Percentiles rank a stretch among this genome's conserved stretches.
These are phyloP conservation scores for Brassica cretica DNA, from an alignment of 345 rosid genomes.

Conservation along the genomic window DNA sequence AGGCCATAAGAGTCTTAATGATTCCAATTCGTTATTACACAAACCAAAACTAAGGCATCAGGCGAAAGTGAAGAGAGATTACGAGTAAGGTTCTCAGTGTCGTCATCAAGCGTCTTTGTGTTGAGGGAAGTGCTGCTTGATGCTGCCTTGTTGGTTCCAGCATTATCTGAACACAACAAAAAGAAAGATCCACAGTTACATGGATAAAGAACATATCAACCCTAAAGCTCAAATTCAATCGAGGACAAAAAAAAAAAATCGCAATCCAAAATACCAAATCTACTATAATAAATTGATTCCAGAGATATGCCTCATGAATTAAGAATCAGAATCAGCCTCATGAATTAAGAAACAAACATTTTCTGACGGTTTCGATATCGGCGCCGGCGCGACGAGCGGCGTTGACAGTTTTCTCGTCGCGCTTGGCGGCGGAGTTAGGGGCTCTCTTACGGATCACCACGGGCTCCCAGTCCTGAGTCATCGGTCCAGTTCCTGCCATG, in stretches of 20 bases:
- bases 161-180: conserved; percentile 54
- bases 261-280: not conserved
- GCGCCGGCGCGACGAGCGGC: conserved; percentile 87
- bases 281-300: not conserved
- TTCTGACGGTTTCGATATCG: conserved; percentile 66
- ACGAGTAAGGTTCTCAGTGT: conserved; percentile 93
- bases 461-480: conserved; percentile 88
- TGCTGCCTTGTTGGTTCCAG: conserved; percentile 89
- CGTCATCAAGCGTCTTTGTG: conserved; percentile 94
- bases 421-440: conserved; percentile 64
- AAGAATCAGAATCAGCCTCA: not conserved
- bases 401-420: conserved; percentile 84
- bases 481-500: conserved; percentile 73
- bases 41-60: not conserved
- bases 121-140: conserved; percentile 88
- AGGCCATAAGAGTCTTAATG: not conserved
- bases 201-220: not conserved
- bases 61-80: conserved; percentile 22
- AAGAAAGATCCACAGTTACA: not conserved
- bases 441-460: conserved; percentile 77
- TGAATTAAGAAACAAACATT: conserved; percentile 48
- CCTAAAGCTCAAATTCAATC: not conserved
- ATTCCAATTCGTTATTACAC: not conserved
- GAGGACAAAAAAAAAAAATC: not conserved
- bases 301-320: not conserved